Evolutionary conservation across 768 basidiomycete genomes (phyloP).

Genomic region (Gymnopilus junonius): DNA sequence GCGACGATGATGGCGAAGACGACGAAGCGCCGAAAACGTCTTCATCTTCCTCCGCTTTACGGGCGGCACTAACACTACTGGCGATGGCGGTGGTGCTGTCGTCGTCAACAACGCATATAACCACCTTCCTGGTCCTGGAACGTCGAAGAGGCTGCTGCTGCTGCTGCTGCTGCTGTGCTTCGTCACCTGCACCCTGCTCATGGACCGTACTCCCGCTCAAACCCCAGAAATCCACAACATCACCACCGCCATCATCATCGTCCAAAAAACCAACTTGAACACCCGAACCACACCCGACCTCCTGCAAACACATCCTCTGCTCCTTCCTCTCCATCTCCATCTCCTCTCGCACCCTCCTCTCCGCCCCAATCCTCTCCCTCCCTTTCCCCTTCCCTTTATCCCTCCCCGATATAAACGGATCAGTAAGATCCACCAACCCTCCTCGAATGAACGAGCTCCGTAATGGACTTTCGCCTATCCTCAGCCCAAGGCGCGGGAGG

Average conservation of each 20-base stretch:
- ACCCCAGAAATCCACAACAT: background rate
- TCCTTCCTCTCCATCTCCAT: background rate
- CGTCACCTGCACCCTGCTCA: background rate
- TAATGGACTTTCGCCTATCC: background rate
- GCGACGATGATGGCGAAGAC: background rate
- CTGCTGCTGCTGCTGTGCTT: background rate
- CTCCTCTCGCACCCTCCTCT: background rate
- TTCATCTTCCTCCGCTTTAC: too few relatives aligned
- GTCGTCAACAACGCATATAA: background rate
- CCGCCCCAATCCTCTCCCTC: background rate
- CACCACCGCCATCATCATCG: background rate
- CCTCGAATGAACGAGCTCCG: background rate
- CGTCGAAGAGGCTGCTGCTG: too few relatives aligned
- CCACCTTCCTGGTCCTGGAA: background rate
- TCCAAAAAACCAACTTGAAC: constrained; percentile 16
- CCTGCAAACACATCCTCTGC: constrained; percentile 9
- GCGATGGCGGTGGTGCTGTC: too few relatives aligned
- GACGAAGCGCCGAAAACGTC: background rate
- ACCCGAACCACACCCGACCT: constrained; percentile 6
- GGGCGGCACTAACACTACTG: too few relatives aligned
- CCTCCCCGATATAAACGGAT: background rate
- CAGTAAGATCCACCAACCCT: background rate
- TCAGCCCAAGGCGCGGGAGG: background rate
- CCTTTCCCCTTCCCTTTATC: background rate
- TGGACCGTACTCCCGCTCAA: background rate